These are phyloP conservation scores for Raddia distichophylla DNA, from an alignment of 176 grass and related monocot genomes.

Conservation along the genomic window DNA sequence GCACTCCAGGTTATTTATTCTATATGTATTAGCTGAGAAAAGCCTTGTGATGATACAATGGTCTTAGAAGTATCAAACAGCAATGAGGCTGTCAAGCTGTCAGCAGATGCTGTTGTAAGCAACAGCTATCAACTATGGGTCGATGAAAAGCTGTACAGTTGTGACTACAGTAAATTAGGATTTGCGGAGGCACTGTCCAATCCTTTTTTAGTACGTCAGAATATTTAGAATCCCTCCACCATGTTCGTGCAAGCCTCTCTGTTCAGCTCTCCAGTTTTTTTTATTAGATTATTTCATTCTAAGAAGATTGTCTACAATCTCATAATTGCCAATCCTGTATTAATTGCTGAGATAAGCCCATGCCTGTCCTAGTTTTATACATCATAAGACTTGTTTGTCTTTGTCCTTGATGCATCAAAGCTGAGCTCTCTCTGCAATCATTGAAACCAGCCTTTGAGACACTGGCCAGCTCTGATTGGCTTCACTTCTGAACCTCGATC, in stretches of 20 bases:
- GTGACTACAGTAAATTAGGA: conserved; percentile 7
- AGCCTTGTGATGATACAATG: conserved; percentile 9
- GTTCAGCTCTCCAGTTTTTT: conserved; percentile 36
- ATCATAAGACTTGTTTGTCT: conserved; percentile 13
- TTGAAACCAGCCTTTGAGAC: conserved; percentile 29
- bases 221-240: conserved; percentile 45
- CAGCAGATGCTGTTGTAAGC: conserved; percentile 18
- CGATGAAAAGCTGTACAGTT: conserved; percentile 26
- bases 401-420: conserved; percentile 30
- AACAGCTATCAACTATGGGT: neutral
- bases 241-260: conserved; percentile 55
- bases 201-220: conserved; percentile 32
- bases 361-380: conserved; percentile 34
- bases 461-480: conserved; percentile 32
- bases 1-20: conserved; percentile 13
- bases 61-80: conserved; percentile 3
- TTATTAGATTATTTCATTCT: conserved; percentile 34
- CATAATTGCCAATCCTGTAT: conserved; percentile 32
- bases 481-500: conserved; percentile 42
- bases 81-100: conserved; percentile 16
- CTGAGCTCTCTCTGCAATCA: conserved; percentile 35
- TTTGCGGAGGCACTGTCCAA: conserved; percentile 21
- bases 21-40: conserved; percentile 6
- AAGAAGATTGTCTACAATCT: conserved; percentile 41
- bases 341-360: conserved; percentile 47